A percentile compares a stretch with the other conserved stretches of the same genome.
Evolutionary conservation across 257 asterid genomes (phyloP).

Genomic region (Coffea canephora): DNA sequence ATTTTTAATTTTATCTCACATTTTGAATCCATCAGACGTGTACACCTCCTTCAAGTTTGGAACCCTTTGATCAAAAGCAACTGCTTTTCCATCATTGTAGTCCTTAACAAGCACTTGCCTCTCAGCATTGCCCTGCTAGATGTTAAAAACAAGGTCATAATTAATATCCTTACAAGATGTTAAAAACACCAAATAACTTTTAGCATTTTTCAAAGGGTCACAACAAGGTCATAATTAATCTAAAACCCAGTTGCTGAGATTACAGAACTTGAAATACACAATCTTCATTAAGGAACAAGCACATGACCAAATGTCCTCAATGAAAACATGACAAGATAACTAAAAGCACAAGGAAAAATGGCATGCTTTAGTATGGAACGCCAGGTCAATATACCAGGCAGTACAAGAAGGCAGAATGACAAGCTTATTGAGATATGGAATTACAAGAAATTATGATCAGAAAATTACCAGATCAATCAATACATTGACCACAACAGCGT

Average conservation of each 20-base stretch:
- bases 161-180: too few species aligned
- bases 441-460: slow-evolving; percentile 6
- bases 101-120: slow-evolving; percentile 92
- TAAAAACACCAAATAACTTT: too few species aligned
- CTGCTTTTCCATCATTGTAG: slow-evolving; percentile 63
- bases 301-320: neutral
- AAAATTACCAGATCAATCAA: slow-evolving; percentile 81
- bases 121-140: slow-evolving; percentile 67
- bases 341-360: neutral
- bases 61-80: slow-evolving; percentile 70
- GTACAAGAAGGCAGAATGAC: neutral
- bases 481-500: slow-evolving; percentile 67
- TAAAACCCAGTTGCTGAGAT: neutral
- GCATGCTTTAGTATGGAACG: neutral
- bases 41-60: slow-evolving; percentile 81
- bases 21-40: slow-evolving; percentile 78
- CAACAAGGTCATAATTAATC: neutral
- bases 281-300: neutral
- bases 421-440: neutral
- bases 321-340: neutral
- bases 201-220: neutral
- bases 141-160: neutral
- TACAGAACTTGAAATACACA: neutral
- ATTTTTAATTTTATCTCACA: slow-evolving; percentile 44
- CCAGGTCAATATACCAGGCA: neutral